Evolutionary conservation across 2,329 filamentous ascomycete genomes (phyloP).

Genomic region (Onygenales sp.): DNA sequence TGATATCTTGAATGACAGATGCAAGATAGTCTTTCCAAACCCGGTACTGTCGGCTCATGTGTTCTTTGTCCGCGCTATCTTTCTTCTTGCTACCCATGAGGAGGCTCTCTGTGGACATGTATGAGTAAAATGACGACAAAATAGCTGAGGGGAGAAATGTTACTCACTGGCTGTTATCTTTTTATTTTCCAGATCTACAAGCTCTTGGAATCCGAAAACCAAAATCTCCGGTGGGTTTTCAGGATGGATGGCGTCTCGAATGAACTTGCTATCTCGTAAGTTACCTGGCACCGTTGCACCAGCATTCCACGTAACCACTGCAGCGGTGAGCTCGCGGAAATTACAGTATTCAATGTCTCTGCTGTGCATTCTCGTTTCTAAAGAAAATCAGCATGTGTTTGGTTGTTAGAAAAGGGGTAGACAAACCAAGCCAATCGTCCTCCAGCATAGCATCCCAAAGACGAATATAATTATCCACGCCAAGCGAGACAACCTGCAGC

Average conservation of each 20-base stretch:
- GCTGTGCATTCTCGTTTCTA: constrained; percentile 74
- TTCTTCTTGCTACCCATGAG: constrained; percentile 61
- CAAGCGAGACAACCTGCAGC: constrained; percentile 75
- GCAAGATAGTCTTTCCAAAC: constrained; percentile 90
- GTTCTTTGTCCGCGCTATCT: constrained; percentile 64
- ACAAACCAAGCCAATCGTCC: constrained; percentile 76
- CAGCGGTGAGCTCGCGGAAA: constrained; percentile 70
- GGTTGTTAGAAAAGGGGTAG: not conserved
- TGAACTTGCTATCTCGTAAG: constrained; percentile 68
- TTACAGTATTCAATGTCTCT: constrained; percentile 74
- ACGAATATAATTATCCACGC: constrained; percentile 73
- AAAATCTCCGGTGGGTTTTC: constrained; percentile 77
- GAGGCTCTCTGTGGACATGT: constrained; percentile 53
- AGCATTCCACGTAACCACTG: constrained; percentile 93
- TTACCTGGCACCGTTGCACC: constrained; percentile 88
- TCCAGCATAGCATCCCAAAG: constrained; percentile 89
- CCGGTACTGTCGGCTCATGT: constrained; percentile 95
- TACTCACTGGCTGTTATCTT: constrained; percentile 80
- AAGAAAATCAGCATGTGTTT: not conserved
- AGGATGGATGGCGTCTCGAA: constrained; percentile 67
- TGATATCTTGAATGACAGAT: constrained; percentile 70
- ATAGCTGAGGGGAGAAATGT: not conserved
- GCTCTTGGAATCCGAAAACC: constrained; percentile 93
- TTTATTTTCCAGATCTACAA: constrained; percentile 97
- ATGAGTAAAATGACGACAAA: not conserved